These are phyloP conservation scores for Neofusicoccum laricinum DNA, from an alignment of 2,329 filamentous ascomycete genomes.

Conservation along the genomic window DNA sequence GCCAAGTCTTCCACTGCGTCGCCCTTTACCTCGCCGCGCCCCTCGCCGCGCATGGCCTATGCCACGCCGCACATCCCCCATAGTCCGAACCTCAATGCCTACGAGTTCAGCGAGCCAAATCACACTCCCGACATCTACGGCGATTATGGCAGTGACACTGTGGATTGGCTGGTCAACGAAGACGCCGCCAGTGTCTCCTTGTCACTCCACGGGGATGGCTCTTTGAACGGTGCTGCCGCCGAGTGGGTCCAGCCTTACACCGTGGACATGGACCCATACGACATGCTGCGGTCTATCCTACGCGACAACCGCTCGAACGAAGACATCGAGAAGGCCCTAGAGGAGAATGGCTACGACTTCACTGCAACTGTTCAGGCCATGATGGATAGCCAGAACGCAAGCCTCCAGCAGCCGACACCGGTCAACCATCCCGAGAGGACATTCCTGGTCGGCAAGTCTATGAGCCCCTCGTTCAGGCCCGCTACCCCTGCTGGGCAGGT, in stretches of 20 bases:
- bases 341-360: constrained; percentile 86
- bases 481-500: constrained; percentile 72
- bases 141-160: constrained; percentile 88
- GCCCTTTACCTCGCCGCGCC: constrained; percentile 89
- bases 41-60: constrained; percentile 85
- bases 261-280: constrained; percentile 94
- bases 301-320: constrained; percentile 87
- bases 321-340: constrained; percentile 88
- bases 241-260: constrained; percentile 70
- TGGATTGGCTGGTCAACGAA: constrained; percentile 92
- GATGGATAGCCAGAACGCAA: constrained; percentile 64
- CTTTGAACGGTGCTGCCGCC: constrained; percentile 74
- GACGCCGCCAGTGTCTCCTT: constrained; percentile 81
- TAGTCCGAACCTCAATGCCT: constrained; percentile 89
- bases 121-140: constrained; percentile 83
- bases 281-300: constrained; percentile 93
- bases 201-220: constrained; percentile 64
- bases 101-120: constrained; percentile 83
- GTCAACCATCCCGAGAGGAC: constrained; percentile 57
- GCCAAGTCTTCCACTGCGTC: constrained; percentile 76
- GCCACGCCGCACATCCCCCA: constrained; percentile 89
- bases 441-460: constrained; percentile 84
- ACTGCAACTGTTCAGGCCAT: constrained; percentile 87
- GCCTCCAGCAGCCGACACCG: constrained; percentile 46
- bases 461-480: constrained; percentile 69